Evolutionary conservation across 2,329 filamentous ascomycete species (phyloP), one percentile per base, ranked within the genome.

Genomic region (Thielaviopsis populi): DNA sequence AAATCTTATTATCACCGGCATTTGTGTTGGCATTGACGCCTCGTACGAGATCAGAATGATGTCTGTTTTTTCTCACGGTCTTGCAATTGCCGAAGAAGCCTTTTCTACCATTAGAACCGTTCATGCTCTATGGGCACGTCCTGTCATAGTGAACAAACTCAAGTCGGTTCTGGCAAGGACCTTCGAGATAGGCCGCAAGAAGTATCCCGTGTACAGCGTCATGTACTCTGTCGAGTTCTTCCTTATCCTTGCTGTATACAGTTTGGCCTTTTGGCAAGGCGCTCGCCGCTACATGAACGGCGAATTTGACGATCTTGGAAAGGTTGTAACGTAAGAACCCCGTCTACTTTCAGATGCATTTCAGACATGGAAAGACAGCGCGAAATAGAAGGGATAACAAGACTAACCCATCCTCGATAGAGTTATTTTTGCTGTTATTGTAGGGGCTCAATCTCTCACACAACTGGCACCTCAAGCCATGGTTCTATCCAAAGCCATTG

Each of bases 201-300:
- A 79, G 70, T 74, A 74, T 1, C 70, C 74, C 0, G 66, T 78
- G 3, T 76, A 75, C 54, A 75, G 74, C 17, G 68, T 78, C 2
- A 67, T 80, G 10, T 79, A 78, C 65, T 74, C 75, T 0, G 70
- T 71, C 2, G 75, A 79, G 67, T 79, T 78, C 69, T 78, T 78
- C 64, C 76, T 75, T 64, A 74, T 80, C 22, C 79, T 77, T 66
- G 70, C 74, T 2, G 77, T 76, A 3, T 79, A 78, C 66, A 77
- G 73, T 0, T 70, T 81, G 2, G 77, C 77, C 0, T 81, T 81
- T 65, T 81, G 79, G 78, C 76, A 80, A 65, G 79, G 79, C 0
- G 74, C 80, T 66, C 70, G 72, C 53, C 77, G 80, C 74, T 77
- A 75, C 53, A 68, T 73, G 2, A 69, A 69, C 0, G 78, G 77